These are phyloP conservation scores for Wickerhamiella lipophila DNA, from an alignment of 805 yeast genomes.

Conservation along the genomic window DNA sequence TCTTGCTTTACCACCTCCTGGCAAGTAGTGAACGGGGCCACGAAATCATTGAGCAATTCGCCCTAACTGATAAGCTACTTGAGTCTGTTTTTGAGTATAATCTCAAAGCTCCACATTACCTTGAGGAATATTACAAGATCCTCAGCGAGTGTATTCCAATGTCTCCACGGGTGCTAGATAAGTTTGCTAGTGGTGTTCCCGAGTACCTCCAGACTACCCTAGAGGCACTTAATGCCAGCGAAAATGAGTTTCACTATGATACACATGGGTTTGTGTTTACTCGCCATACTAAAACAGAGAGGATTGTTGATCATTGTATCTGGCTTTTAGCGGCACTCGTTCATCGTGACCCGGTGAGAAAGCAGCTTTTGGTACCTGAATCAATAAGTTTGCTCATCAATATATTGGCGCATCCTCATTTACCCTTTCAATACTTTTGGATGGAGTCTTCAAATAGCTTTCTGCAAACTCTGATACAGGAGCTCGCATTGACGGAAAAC, in stretches of 20 bases:
- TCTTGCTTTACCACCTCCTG: not conserved
- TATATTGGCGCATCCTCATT: not conserved
- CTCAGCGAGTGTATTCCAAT: not conserved
- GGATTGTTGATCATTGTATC: not conserved
- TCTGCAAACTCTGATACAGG: not conserved
- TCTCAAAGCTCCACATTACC: not conserved
- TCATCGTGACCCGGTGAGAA: not conserved
- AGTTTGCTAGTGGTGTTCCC: not conserved
- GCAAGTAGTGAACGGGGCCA: not conserved
- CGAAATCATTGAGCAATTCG: not conserved
- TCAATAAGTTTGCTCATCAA: not conserved
- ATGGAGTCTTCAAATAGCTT: not conserved
- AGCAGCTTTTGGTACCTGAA: not conserved
- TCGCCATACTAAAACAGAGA: not conserved
- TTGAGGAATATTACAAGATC: not conserved
- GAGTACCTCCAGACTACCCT: not conserved
- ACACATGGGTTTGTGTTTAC: not conserved
- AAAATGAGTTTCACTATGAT: not conserved
- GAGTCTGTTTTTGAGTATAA: not conserved
- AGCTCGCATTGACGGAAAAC: not conserved
- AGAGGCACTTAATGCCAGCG: not conserved
- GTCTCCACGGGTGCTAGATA: not conserved
- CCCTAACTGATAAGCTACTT: not conserved
- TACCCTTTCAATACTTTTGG: not conserved
- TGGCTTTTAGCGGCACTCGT: not conserved